phyloP scores from a whole-genome alignment of 441 rosid species.

The Populus hybrid region DNA sequence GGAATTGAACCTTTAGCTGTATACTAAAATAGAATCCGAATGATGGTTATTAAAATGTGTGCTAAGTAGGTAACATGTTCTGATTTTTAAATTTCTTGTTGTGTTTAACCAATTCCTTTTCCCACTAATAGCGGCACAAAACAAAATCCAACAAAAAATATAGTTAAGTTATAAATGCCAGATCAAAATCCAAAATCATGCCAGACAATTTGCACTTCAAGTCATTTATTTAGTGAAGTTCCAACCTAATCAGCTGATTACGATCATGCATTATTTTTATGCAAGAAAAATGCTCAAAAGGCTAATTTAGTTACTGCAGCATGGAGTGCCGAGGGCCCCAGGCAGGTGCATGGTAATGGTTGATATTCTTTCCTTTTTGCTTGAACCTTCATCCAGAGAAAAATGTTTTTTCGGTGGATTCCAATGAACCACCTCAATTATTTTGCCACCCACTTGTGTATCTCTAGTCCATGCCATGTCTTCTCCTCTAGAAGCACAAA shows the following conservation, averaged over 20 bases:
- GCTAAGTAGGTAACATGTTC: not conserved
- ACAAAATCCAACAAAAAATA: not conserved
- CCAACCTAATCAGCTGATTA: too few species aligned
- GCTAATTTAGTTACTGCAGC: not conserved
- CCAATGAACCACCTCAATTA: not conserved
- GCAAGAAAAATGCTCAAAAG: not conserved
- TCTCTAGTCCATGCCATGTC: not conserved
- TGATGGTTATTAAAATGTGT: not conserved
- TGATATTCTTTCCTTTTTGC: not conserved
- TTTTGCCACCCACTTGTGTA: not conserved
- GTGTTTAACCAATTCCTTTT: not conserved
- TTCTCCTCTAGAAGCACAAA: not conserved
- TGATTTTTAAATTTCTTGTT: not conserved
- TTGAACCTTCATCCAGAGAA: not conserved
- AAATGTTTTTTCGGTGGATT: not conserved
- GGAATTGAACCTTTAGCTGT: not conserved
- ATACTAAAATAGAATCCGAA: not conserved
- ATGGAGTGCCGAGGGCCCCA: not conserved
- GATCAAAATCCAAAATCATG: not conserved
- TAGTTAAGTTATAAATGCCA: not conserved
- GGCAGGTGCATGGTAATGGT: not conserved
- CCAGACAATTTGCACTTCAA: too few species aligned
- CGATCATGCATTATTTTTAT: not conserved
- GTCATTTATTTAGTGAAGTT: too few species aligned
- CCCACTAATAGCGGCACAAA: not conserved